Conservation (phyloP, 2,329 filamentous ascomycete species). For the Cyanodermella asteris region DNA sequence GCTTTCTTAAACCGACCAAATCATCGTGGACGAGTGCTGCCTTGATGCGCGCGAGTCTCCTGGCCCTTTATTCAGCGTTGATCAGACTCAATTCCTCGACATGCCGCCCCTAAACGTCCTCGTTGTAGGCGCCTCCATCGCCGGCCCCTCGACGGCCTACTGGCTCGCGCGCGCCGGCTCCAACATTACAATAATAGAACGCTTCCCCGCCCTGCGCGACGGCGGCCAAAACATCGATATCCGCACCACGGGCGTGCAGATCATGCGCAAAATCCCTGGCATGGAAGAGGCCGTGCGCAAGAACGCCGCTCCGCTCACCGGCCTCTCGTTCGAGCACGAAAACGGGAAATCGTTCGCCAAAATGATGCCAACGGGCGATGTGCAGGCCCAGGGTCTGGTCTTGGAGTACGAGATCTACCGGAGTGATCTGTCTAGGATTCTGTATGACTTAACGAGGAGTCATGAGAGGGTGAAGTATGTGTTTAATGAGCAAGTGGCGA, state of each 20-base stretch:
- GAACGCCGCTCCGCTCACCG: slow-evolving; percentile 5
- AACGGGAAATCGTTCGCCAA: slow-evolving; percentile 11
- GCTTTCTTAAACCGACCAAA: too few relatives aligned
- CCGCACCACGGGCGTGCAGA: slow-evolving; percentile 7
- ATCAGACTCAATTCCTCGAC: too few relatives aligned
- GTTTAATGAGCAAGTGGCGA: slow-evolving; percentile 7
- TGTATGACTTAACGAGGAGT: slow-evolving; percentile 12
- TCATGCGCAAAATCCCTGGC: slow-evolving; percentile 9
- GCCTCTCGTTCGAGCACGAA: slow-evolving; percentile 8
- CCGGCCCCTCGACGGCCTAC: slow-evolving; percentile 8
- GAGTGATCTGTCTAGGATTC: slow-evolving; percentile 8
- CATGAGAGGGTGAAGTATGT: slow-evolving; percentile 7
- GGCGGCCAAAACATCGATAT: slow-evolving; percentile 9
- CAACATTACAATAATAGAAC: slow-evolving; percentile 8
- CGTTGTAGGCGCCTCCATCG: slow-evolving; percentile 10
- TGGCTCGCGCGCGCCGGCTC: slow-evolving; percentile 7
- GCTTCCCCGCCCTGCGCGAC: slow-evolving; percentile 9
- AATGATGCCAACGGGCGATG: slow-evolving; percentile 9
- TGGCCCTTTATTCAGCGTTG: too few relatives aligned
- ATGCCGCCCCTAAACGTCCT: slow-evolving; percentile 14
- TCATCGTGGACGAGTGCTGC: too few relatives aligned
- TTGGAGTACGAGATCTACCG: slow-evolving; percentile 14
- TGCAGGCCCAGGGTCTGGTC: slow-evolving; percentile 14
- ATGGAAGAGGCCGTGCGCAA: slow-evolving; percentile 6
- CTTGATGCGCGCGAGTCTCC: too few relatives aligned